Percentiles rank a stretch among this genome's conserved stretches.
These are phyloP conservation scores for Novymonas esmeraldas DNA, from an alignment of 208 protist species.

Conservation along the genomic window DNA sequence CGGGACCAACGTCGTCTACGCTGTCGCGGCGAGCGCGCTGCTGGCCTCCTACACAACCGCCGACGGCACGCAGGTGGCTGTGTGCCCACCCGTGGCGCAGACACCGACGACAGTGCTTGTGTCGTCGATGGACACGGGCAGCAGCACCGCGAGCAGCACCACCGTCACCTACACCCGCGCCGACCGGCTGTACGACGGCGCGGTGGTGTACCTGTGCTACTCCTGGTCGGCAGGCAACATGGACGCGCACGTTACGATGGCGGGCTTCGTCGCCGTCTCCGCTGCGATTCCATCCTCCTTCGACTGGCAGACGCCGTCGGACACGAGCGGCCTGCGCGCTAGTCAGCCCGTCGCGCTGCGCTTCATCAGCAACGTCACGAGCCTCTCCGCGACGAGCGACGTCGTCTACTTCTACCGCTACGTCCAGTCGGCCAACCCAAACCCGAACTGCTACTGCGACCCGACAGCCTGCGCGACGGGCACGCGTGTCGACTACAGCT, in stretches of 20 bases:
- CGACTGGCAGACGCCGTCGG: conserved; percentile 20
- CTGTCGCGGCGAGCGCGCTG: conserved; percentile 36
- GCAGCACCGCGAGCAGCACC: conserved; percentile 27
- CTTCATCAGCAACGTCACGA: conserved; percentile 51
- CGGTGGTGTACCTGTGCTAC: conserved; percentile 77
- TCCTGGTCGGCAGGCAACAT: conserved; percentile 43
- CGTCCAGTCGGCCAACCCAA: conserved; percentile 32
- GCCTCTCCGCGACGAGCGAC: conserved; percentile 45
- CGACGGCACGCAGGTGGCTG: conserved; percentile 22
- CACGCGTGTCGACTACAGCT: conserved; percentile 40
- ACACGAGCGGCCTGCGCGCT: conserved; percentile 43
- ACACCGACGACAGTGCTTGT: conserved; percentile 39
- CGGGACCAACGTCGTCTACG: conserved; percentile 52
- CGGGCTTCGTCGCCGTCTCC: conserved; percentile 42
- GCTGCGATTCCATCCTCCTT: conserved; percentile 53
- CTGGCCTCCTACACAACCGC: conserved; percentile 24
- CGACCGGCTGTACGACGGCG: conserved; percentile 38
- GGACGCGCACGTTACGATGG: conserved; percentile 55
- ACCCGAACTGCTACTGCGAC: conserved; percentile 82
- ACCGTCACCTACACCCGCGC: conserved; percentile 49
- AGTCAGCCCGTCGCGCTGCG: conserved; percentile 42
- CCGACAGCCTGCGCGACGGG: conserved; percentile 45
- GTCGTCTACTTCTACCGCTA: conserved; percentile 83
- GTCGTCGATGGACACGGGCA: conserved; percentile 32
- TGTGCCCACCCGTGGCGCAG: conserved; percentile 52